Evolutionary conservation across 2,329 filamentous ascomycete genomes (phyloP), one percentile per base, ranked within the genome.

Genomic region (Pyricularia sp.): DNA sequence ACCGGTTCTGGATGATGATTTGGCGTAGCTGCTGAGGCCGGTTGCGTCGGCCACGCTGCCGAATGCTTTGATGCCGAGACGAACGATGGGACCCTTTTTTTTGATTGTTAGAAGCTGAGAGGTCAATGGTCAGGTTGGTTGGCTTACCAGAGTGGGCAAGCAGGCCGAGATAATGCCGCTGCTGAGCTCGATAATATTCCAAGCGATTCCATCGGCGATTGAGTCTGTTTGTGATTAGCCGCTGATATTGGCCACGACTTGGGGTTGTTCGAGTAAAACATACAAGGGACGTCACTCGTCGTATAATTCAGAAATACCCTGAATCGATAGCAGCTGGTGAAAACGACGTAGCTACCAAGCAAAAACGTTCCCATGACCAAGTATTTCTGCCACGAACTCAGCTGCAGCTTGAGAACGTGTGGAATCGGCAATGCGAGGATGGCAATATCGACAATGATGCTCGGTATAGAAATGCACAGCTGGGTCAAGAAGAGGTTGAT

Each of bases 381-480:
- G 30, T 69, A 31, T 8, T 69, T 69, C 65, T 71, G 70, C 19
- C 68, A 61, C 10, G 66, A n/a, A 9, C 65, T 72, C 6, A 68
- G 63, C 26, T 68, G 65, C 62, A 70, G 63, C 30, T 66, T 66
- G 62, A 67, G 66, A 22, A 70, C 68, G 61, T 68, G 67, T 26
- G 65, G 63, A 12, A 67, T 64, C 6, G 69, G 68, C 62, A 70
- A 66, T 31, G 57, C 55, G 6, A 78, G 66, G 64, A 78, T 77
- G 59, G 71, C 70, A 1, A 76, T 64, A 65, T 78, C 76, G 8
- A 73, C 75, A n/a, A 74, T 57, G 62, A 78, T 76, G 62, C 77
- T 78, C 4, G 77, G 77, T 0, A 79, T 72, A 4, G 74, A 74
- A 68, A 79, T 79, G n/a, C 75, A 76, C 62, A 80, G 74, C 62